Base-by-base conservation (phyloP, 2,329 filamentous ascomycete genomes). In the Fonsecaea pedrosoi region DNA sequence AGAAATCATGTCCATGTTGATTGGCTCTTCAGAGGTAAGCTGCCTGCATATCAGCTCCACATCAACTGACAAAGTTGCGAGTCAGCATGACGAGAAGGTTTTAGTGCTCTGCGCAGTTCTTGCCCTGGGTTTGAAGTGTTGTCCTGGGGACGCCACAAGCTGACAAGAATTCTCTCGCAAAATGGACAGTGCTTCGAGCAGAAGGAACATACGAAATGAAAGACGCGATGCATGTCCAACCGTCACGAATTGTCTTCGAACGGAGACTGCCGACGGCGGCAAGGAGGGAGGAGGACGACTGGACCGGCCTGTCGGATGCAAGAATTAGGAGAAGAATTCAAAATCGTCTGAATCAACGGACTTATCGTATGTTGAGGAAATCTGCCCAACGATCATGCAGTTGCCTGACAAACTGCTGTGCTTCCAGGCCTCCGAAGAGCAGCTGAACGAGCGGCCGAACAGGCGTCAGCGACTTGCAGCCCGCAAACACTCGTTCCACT, bases 281-380 rank as follows among this genome's bases (percentile, higher is more conserved):
- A 9, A 40, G 66, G 21, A 62, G 21, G 15, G 59, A 62, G 4
- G 57, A 63, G 40, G 66, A 69, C 10, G 54, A 65, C 60, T 63
- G 66, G 66, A 59, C 53, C 12, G 50, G 65, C 12, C 25, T 67
- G 21, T 53, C 60, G 6, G 65, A 67, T 18, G 50, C 56, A 2
- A 57, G 40, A 18, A 40, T 38, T 21, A 60, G 65, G 42, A 67
- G 61, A 34, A 60, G 38, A 34, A 54, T 67, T 30, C 65, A 67
- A 40, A 67, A 64, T 18, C 55, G 60, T 18, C 21, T 67, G n/a
- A 59, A 64, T 25, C 65, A 67, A 30, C 56, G 56, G 13, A 56
- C 56, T 32, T 64, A 57, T 53, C 65, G 65, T 67, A 61, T 15
- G 65, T 64, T 4, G 30, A 35, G 45, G 34, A 10, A 12, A 15